A percentile compares a stretch with the other conserved stretches of the same genome.
Evolutionary conservation across 1,284 basidiomycete species (phyloP).

Genomic region (Rugosomyces carneus): DNA sequence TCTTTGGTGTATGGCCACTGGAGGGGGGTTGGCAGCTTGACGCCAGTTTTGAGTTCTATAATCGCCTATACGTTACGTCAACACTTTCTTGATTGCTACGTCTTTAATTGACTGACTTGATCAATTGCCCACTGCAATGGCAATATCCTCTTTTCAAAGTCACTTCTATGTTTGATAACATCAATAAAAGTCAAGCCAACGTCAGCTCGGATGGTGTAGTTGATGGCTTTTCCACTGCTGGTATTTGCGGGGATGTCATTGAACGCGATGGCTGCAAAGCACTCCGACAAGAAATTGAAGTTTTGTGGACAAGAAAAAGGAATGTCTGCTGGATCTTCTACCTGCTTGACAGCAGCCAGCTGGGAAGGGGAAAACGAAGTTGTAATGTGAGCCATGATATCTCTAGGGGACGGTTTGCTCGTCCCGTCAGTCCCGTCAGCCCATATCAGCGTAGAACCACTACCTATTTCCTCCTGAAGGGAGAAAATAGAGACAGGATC

Average conservation of each 20-base stretch:
- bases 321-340: conserved; percentile 44
- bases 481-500: conserved; percentile 43
- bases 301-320: conserved; percentile 62
- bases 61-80: conserved; percentile 43
- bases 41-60: conserved; percentile 57
- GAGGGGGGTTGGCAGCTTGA: conserved; percentile 43
- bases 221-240: conserved; percentile 36
- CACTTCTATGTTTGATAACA: conserved; percentile 58
- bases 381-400: conserved; percentile 54
- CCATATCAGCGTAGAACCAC: conserved; percentile 54
- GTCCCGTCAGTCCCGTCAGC: conserved; percentile 53
- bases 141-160: conserved; percentile 62
- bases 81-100: not conserved
- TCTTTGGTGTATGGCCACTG: conserved; percentile 70
- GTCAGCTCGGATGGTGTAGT: conserved; percentile 70
- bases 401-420: conserved; percentile 41
- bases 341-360: conserved; percentile 38
- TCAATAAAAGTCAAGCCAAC: conserved; percentile 60
- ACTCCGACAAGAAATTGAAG: conserved; percentile 64
- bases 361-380: conserved; percentile 42
- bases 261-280: conserved; percentile 69
- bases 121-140: conserved; percentile 79
- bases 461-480: conserved; percentile 46
- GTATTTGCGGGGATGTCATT: conserved; percentile 43
- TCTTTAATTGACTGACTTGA: conserved; percentile 33